A percentile compares a stretch with the other conserved stretches of the same genome.
These are phyloP conservation scores for Nannizziopsis arthrosporioides DNA, from an alignment of 2,329 filamentous ascomycete species.

Conservation along the genomic window DNA sequence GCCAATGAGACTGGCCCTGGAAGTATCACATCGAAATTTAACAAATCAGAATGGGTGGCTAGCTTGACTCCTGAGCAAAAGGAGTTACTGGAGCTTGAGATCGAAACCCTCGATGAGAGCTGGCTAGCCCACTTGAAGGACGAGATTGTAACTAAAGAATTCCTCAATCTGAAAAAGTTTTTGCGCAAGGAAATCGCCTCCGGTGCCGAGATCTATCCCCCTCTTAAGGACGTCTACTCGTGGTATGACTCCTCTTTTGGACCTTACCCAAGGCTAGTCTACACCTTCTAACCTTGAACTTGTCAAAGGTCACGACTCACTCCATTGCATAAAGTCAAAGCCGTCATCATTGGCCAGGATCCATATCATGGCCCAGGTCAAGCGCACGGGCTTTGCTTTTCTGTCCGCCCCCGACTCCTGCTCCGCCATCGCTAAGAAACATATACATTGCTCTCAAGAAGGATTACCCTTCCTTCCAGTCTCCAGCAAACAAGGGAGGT, in stretches of 20 bases:
- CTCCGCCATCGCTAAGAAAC: constrained; percentile 82
- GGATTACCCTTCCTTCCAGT: constrained; percentile 70
- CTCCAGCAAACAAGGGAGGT: constrained; percentile 66
- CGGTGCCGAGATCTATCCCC: constrained; percentile 75
- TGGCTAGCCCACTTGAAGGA: constrained; percentile 86
- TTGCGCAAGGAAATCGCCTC: constrained; percentile 62
- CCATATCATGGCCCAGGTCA: constrained; percentile 95
- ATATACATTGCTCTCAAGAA: constrained; percentile 82
- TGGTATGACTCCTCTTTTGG: constrained; percentile 49
- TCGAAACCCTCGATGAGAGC: constrained; percentile 79
- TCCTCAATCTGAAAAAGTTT: constrained; percentile 79
- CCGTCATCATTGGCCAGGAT: constrained; percentile 89
- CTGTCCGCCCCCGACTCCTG: constrained; percentile 78
- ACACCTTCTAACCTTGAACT: background rate
- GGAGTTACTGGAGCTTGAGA: constrained; percentile 72
- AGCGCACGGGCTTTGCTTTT: constrained; percentile 93
- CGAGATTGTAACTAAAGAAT: constrained; percentile 65
- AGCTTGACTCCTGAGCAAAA: constrained; percentile 70
- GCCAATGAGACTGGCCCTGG: constrained; percentile 16
- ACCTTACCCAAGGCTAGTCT: background rate
- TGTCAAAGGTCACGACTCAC: constrained; percentile 77
- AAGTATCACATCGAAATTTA: constrained; percentile 46
- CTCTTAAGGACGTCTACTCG: constrained; percentile 79
- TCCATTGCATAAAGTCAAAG: constrained; percentile 76
- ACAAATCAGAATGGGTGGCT: constrained; percentile 84